Base-by-base conservation (phyloP, 2,329 filamentous ascomycete species). In the Sporothrix humicola region DNA sequence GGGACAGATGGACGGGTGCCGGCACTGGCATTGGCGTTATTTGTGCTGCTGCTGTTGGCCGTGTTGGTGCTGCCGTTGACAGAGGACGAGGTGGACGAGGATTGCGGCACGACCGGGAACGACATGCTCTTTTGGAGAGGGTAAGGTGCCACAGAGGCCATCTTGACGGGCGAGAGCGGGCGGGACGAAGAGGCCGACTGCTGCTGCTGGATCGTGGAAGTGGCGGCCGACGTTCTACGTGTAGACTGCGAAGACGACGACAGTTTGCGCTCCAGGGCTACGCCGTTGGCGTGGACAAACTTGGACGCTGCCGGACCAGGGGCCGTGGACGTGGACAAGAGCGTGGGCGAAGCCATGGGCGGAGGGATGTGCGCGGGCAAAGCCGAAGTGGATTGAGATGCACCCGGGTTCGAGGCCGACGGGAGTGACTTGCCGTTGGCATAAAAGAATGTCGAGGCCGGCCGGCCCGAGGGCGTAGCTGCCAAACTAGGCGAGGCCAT, bases 221-320 rank as follows among this genome's bases (percentile, higher is more conserved):
- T 56, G 3, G 61, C 61, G 1, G 31, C 5, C 31, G 61, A 20
- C 9, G 61, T 20, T 8, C 61, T 46, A 42, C 65, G 52, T 0
- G 50, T 13, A 23, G 73, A 66, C 31, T 37, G 31, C 17, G 72
- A 58, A 2, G 72, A 65, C 0, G 58, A 61, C 10, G 73, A 71
- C 3, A 56, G 69, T 1, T 88, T 87, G 15, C 73, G 65, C 61
- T 76, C 74, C 12, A 74, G 23, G 10, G 74, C 74, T 20, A 83
- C 83, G 44, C 90, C 90, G 80, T 93, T 92, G 74, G 91, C 92
- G 80, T 94, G 92, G 80, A 94, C 90, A 83, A 95, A 94, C 79
- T 92, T 93, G 81, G 85, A 85, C 7, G 85, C 78, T n/a, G 80
- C 75, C 48, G 81, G 80, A 26, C 71, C 44, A 0, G 73, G 54